Base-by-base conservation (phyloP, 345 rosid species). In the Hibiscus syriacus region DNA sequence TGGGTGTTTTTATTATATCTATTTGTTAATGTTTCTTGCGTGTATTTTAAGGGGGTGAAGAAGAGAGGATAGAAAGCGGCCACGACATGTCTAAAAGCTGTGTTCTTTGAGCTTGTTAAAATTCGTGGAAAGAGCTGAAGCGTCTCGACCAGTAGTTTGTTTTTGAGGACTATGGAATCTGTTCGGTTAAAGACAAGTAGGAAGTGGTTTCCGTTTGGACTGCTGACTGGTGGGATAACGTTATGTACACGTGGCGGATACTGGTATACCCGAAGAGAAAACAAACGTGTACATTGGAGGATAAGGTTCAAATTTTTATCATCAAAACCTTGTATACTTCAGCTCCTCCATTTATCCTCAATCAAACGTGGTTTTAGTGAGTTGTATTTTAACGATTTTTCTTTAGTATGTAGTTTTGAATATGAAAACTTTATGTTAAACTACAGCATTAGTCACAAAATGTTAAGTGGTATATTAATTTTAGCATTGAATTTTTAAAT, bases 191-290 rank as follows among this genome's bases (percentile, higher is more conserved):
- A 32, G 46, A 27, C 41, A 34, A 34, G 17, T n/a, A 30, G 11
- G 27, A 48, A 50, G 58, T 50, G 53, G 53, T 6, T 19, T 30
- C 3, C 23, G 13, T 32, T 29, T 29, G 52, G 14, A 34, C 30
- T 1, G 43, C 6, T 17, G n/a, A n/a, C 1, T 16, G 13, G 59
- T 0, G 23, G 12, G 70, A 20, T 23, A 0, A 38, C 2, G 34
- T 54, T 67, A 13, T 16, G 52, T 38, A 54, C 70, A 67, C 61
- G 50, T 67, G 70, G 60, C 60, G 39, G 60, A 13, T 67, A 11
- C 4, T 1, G 48, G 53, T 67, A 6, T 23, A 46, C n/a, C 39
- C 25, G 25, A 46, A 39, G 52, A 1, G n/a, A 38, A 61, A 11
- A 61, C 4, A 38, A 20, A 20, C 16, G 46, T 36, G 26, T 3